Percentiles rank a stretch among this genome's conserved stretches.
Evolutionary conservation across 2,329 filamentous ascomycete genomes (phyloP).

Genomic region (Fusarium floridanum): DNA sequence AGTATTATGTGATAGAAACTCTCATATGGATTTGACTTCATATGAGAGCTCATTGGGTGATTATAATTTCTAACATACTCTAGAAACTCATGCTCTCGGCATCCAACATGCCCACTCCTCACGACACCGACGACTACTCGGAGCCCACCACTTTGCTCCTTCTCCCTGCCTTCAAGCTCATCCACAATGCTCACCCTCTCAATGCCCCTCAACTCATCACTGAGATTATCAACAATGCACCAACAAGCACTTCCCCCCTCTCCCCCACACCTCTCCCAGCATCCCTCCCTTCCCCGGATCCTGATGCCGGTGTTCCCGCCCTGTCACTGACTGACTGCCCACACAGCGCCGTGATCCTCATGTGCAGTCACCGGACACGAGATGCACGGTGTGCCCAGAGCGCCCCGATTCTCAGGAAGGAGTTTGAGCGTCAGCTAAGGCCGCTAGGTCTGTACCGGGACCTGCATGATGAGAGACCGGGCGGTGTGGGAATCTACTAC

Average conservation of each 20-base stretch:
- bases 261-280: constrained; percentile 54
- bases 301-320: constrained; percentile 45
- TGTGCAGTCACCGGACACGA: constrained; percentile 95
- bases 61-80: constrained; percentile 1
- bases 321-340: constrained; percentile 70
- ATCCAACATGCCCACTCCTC: constrained; percentile 88
- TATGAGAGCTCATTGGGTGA: not conserved
- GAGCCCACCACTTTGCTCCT: constrained; percentile 84
- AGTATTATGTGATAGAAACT: constrained; percentile 48
- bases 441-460: constrained; percentile 89
- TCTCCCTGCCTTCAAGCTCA: constrained; percentile 84
- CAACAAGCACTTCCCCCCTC: constrained; percentile 80
- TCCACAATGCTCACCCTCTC: constrained; percentile 85
- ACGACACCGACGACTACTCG: constrained; percentile 71
- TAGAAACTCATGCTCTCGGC: constrained; percentile 91
- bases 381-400: constrained; percentile 96
- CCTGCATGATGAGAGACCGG: constrained; percentile 86
- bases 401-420: constrained; percentile 87
- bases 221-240: constrained; percentile 76
- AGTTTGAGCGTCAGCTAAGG: constrained; percentile 90
- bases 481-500: constrained; percentile 95
- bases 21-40: not conserved
- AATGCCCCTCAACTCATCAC: constrained; percentile 79
- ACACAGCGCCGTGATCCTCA: constrained; percentile 87
- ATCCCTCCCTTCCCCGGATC: constrained; percentile 47